phyloP scores from a whole-genome alignment of 495 filamentous ascomycete species.

The Opeltia flavorubescens region DNA sequence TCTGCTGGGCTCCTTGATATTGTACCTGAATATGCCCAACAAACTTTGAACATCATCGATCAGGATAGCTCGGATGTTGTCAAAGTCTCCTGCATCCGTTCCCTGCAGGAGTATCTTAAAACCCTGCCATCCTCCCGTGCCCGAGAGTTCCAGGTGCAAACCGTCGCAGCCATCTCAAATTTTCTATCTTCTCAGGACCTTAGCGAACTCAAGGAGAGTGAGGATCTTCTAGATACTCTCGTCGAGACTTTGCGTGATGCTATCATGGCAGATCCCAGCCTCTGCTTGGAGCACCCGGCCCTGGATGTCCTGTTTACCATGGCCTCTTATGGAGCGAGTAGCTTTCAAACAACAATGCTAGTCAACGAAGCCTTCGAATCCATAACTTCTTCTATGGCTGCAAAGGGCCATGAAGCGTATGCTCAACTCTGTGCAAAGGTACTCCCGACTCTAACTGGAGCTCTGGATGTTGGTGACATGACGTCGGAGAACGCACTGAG shows the following conservation, averaged over 20 bases:
- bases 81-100: constrained; percentile 80
- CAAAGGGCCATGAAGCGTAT: constrained; percentile 53
- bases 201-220: constrained; percentile 66
- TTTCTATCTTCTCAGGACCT: constrained; percentile 70
- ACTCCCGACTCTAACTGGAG: constrained; percentile 70
- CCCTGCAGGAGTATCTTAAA: constrained; percentile 67
- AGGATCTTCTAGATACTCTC: constrained; percentile 81
- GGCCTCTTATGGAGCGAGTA: constrained; percentile 72
- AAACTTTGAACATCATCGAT: constrained; percentile 58
- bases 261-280: constrained; percentile 59
- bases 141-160: constrained; percentile 50
- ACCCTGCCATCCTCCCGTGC: constrained; percentile 37
- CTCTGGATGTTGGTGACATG: constrained; percentile 74
- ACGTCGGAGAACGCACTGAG: constrained; percentile 73
- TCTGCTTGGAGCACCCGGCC: constrained; percentile 55
- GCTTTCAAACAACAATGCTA: constrained; percentile 71
- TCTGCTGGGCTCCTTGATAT: constrained; percentile 39
- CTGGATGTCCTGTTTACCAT: constrained; percentile 81
- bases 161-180: constrained; percentile 60
- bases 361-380: constrained; percentile 87
- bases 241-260: constrained; percentile 76
- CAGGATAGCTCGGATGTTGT: constrained; percentile 71
- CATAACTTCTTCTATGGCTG: constrained; percentile 52
- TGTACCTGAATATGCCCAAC: constrained; percentile 51
- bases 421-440: constrained; percentile 74